Evolutionary conservation across 2,329 filamentous ascomycete genomes (phyloP), one percentile per base, ranked within the genome.

Genomic region (Fusarium ramigenum): DNA sequence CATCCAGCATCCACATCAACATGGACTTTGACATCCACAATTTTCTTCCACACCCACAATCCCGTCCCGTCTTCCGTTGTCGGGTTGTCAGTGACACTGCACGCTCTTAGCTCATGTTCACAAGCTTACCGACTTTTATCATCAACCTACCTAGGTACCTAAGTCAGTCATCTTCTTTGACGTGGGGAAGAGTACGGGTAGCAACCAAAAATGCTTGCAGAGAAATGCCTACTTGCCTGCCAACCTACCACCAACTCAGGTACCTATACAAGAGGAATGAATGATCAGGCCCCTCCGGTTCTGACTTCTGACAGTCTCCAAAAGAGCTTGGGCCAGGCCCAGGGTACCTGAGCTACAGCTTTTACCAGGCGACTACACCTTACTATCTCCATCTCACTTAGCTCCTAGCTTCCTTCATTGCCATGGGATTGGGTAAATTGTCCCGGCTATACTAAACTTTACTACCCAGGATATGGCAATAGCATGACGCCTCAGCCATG

Each of bases 301-400:
- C 67, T 66, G 67, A 72, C 64, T 74, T 74, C 57, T 73, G 62
- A 74, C 66, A 72, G 73, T 57, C 67, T 74, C 56, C 54, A 67
- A 66, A 70, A 53, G 63, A 73, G 70, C 66, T 70, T 70, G 59
- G 70, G 61, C 60, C 60, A 72, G 64, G 69, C 52, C 39, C 63
- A 50, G 66, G 63, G 46, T 52, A 56, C 37, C 69, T 68, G 47
- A 58, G 52, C 58, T 70, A 66, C 40, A 66, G 36, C 39, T 66
- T 59, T 52, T 46, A 42, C 50, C 42, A 66, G 62, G 43, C 50
- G 44, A 60, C 63, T 66, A 32, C 40, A 36, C 39, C 56, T 60
- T 34, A 53, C 32, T 57, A 69, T 63, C 58, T 46, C 46, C 65
- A 68, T 68, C 46, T 62, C 58, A 57, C 57, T 54, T 32, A 34